Evolutionary conservation across 148 eudicot species (phyloP).

Genomic region (Mesembryanthemum crystallinum): DNA sequence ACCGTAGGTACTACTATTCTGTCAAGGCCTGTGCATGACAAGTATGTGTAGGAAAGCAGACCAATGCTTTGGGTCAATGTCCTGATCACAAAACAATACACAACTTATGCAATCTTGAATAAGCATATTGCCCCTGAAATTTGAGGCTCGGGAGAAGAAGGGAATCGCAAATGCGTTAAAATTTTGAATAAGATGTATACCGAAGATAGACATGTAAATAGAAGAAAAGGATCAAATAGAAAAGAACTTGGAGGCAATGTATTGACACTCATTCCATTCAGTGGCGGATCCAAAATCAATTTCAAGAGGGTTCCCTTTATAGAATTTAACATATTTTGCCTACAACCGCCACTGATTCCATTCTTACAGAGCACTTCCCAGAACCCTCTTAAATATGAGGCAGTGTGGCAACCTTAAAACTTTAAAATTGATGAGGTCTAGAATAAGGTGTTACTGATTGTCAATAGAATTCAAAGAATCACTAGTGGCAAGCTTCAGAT

Average conservation of each 20-base stretch:
- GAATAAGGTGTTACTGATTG: neutral
- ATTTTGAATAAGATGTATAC: neutral
- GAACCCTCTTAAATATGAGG: neutral
- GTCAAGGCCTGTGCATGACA: constrained; percentile 60
- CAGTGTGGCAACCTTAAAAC: neutral
- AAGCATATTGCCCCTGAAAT: neutral
- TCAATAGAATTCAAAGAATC: neutral
- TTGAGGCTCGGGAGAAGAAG: too few relatives aligned
- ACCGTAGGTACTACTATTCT: constrained; percentile 96
- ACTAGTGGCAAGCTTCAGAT: neutral
- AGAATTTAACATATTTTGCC: too few relatives aligned
- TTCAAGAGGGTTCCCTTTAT: too few relatives aligned
- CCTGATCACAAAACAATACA: constrained; percentile 42
- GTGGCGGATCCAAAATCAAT: too few relatives aligned
- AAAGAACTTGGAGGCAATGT: neutral
- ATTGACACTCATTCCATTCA: neutral
- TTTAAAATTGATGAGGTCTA: neutral
- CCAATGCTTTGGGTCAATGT: constrained; percentile 79
- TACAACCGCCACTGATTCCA: too few relatives aligned
- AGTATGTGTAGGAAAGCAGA: constrained; percentile 79
- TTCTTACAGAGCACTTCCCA: neutral
- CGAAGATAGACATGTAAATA: neutral
- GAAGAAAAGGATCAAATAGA: neutral
- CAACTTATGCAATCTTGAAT: neutral
- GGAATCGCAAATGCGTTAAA: neutral